phyloP scores from a whole-genome alignment of 164 flowering plant genomes.

The Euptelea pleiosperma region DNA sequence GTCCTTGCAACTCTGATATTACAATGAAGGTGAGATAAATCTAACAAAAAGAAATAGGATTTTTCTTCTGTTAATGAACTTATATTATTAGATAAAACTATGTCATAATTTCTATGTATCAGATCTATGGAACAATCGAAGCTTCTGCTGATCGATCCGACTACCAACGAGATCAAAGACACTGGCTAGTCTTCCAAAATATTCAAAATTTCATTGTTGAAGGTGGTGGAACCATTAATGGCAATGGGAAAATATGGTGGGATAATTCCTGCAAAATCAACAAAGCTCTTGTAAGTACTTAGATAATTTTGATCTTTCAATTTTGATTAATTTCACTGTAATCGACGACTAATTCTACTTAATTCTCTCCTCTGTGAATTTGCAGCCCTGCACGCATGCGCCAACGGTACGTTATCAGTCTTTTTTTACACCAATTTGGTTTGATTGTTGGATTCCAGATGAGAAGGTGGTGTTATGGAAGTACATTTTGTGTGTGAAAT shows the following conservation, averaged over 20 bases:
- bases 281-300: constrained; percentile 21
- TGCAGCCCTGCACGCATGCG: constrained; percentile 79
- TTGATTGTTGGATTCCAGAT: no score
- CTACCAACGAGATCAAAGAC: constrained; percentile 37
- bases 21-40: constrained; percentile 50
- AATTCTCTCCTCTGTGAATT: constrained; percentile 14
- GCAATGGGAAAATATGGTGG: constrained; percentile 65
- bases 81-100: no score
- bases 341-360: background rate
- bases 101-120: no score
- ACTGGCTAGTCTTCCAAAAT: constrained; percentile 43
- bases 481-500: no score
- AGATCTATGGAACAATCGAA: constrained; percentile 64
- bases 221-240: constrained; percentile 59
- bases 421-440: no score
- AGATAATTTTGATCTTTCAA: background rate
- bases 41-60: background rate
- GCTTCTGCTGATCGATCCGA: constrained; percentile 55
- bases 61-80: background rate
- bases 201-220: constrained; percentile 30
- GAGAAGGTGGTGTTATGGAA: no score
- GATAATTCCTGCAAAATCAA: constrained; percentile 36
- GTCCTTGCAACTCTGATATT: constrained; percentile 68
- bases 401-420: constrained; percentile 64
- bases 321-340: no score